Base-by-base conservation (phyloP, 805 yeast genomes). In the Candida adriatica region DNA sequence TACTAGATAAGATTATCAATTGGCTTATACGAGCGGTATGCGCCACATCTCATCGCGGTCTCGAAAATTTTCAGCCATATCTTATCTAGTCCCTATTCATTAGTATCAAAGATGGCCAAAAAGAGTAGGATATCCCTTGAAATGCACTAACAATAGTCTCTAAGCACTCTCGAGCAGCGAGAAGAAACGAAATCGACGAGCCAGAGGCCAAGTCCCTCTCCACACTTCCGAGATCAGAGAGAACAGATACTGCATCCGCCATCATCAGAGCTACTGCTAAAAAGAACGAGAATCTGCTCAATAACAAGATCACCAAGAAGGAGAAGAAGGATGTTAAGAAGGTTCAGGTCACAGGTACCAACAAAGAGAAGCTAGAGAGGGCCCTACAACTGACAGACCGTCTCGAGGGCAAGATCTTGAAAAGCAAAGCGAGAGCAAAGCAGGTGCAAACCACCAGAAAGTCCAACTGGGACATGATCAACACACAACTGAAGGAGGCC, bases 91-190 rank as follows among this genome's bases (percentile, higher is more conserved):
- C n/a, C n/a, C n/a, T n/a, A n/a, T n/a, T n/a, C n/a, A n/a, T n/a
- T 7, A 14, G n/a, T 19, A 19, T 19, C 8, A 5, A 35, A 16
- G 7, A 50, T 50, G 55, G 55, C 53, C 9, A 50, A 49, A 31
- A 50, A 50, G 23, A 33, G 54, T 50, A 29, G 6, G 55, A 35
- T 11, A 10, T 13, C n/a, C 7, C 8, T 20, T 8, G 8, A 23
- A 23, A 8, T 11, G 10, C 14, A n/a, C 27, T 29, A 32, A 27
- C 32, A 15, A 3, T 26, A 61, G 69, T 76, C 17, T 77, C 85
- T 13, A 79, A 78, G 43, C 75, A 70, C 39, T 77, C 87, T 26
- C 69, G 92, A 60, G 86, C 87, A 3, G 88, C 92, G 2, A 74
- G 88, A 59, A 66, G 86, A 52, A 80, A 79, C 6, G 71, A 66